Evolutionary conservation across 306 rosid genomes (phyloP).

Genomic region (Medicago arabica): DNA sequence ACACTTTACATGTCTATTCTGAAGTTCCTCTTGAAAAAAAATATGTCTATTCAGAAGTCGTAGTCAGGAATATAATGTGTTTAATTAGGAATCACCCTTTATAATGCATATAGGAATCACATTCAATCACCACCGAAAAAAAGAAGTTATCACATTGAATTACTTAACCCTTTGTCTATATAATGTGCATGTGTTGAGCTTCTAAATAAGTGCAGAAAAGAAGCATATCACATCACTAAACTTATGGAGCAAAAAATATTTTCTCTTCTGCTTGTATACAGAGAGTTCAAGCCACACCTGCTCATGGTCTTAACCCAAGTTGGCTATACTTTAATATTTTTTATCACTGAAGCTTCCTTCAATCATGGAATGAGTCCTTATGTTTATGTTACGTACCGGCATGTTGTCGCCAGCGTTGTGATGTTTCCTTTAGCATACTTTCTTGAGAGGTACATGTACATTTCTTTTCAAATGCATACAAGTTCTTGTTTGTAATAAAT

Average conservation of each 20-base stretch:
- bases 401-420: conserved; percentile 54
- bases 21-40: too few relatives aligned
- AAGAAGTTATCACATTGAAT: not conserved
- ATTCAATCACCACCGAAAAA: too few relatives aligned
- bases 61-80: too few relatives aligned
- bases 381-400: conserved; percentile 80
- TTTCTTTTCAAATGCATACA: not conserved
- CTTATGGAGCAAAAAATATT: conserved; percentile 38
- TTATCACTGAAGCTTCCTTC: conserved; percentile 79
- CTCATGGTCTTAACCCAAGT: conserved; percentile 61
- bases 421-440: conserved; percentile 82
- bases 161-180: conserved; percentile 24
- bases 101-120: too few relatives aligned
- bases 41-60: too few relatives aligned
- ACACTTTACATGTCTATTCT: too few relatives aligned
- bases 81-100: too few relatives aligned
- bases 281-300: conserved; percentile 72
- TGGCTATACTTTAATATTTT: conserved; percentile 63
- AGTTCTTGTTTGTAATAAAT: not conserved
- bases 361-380: conserved; percentile 93
- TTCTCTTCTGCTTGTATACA: conserved; percentile 29
- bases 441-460: conserved; percentile 62
- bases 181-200: conserved; percentile 35
- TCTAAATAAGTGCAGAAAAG: conserved; percentile 36
- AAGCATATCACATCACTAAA: not conserved